These are phyloP conservation scores for Mallotus repandus DNA, from an alignment of 441 rosid genomes.

Conservation along the genomic window DNA sequence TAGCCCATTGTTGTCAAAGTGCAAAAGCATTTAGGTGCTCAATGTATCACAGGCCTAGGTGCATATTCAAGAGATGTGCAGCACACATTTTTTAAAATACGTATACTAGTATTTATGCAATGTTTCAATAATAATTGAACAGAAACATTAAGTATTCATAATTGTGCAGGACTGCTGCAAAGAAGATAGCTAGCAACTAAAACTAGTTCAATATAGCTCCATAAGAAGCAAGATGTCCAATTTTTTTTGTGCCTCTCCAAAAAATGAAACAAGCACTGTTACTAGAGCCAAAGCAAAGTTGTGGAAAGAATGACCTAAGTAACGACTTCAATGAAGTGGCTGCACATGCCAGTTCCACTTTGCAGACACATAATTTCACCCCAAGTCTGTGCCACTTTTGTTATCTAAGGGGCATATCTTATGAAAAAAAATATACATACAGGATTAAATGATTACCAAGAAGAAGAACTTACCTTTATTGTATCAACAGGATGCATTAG, in stretches of 20 bases:
- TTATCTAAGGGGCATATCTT: not conserved
- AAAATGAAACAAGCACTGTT: not conserved
- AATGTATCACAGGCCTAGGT: too few relatives aligned
- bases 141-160: not conserved
- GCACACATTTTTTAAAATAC: not conserved
- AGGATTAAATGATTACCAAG: conserved; percentile 7
- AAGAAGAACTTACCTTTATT: conserved; percentile 57
- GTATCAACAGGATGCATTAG: conserved; percentile 92
- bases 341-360: not conserved
- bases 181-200: not conserved
- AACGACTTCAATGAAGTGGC: not conserved
- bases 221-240: not conserved
- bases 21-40: too few relatives aligned
- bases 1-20: too few relatives aligned
- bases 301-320: not conserved
- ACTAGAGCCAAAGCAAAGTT: conserved; percentile 1
- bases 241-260: not conserved
- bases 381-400: not conserved
- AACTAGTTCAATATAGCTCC: too few relatives aligned
- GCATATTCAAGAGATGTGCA: not conserved
- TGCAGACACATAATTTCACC: not conserved
- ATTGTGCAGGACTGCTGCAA: not conserved
- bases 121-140: not conserved
- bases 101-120: not conserved
- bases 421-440: conserved; percentile 7